Conservation (phyloP, 1,139 yeast species). For the Candida sp. region DNA sequence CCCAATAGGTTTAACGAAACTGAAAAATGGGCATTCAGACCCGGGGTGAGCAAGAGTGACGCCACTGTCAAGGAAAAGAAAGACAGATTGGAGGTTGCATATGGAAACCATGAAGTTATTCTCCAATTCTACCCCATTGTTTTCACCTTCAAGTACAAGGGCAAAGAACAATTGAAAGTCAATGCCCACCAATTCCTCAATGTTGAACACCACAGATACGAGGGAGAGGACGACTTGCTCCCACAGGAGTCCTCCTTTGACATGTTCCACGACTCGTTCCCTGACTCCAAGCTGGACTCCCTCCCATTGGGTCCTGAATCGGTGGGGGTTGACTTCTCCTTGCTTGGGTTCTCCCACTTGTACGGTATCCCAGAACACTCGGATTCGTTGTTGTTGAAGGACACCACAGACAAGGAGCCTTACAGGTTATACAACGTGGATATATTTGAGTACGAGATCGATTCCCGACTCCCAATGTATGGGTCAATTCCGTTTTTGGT, state of each 20-base stretch:
- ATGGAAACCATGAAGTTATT: slow-evolving; percentile 48
- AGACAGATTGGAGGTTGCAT: slow-evolving; percentile 23
- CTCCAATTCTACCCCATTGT: slow-evolving; percentile 56
- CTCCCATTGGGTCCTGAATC: slow-evolving; percentile 92
- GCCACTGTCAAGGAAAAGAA: background rate
- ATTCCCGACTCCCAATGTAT: slow-evolving; percentile 89
- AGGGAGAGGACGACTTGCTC: slow-evolving; percentile 37
- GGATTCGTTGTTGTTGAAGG: slow-evolving; percentile 72
- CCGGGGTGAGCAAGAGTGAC: slow-evolving; percentile 7
- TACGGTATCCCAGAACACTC: slow-evolving; percentile 98
- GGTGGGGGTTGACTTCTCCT: slow-evolving; percentile 75
- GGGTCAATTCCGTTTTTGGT: slow-evolving; percentile 92
- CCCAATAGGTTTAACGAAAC: slow-evolving; percentile 64
- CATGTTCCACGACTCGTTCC: slow-evolving; percentile 63
- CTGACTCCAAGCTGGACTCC: slow-evolving; percentile 62
- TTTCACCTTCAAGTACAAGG: slow-evolving; percentile 50
- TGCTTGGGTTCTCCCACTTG: slow-evolving; percentile 62
- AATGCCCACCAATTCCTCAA: slow-evolving; percentile 77
- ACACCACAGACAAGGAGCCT: slow-evolving; percentile 67
- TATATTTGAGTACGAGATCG: slow-evolving; percentile 87
- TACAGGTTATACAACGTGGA: slow-evolving; percentile 92
- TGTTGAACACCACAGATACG: slow-evolving; percentile 74
- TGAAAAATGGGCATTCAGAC: slow-evolving; percentile 57
- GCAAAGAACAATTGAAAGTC: slow-evolving; percentile 52
- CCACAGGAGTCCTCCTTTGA: slow-evolving; percentile 63